Conservation (phyloP, 495 filamentous ascomycete genomes). For the Talaromyces wortmannii region DNA sequence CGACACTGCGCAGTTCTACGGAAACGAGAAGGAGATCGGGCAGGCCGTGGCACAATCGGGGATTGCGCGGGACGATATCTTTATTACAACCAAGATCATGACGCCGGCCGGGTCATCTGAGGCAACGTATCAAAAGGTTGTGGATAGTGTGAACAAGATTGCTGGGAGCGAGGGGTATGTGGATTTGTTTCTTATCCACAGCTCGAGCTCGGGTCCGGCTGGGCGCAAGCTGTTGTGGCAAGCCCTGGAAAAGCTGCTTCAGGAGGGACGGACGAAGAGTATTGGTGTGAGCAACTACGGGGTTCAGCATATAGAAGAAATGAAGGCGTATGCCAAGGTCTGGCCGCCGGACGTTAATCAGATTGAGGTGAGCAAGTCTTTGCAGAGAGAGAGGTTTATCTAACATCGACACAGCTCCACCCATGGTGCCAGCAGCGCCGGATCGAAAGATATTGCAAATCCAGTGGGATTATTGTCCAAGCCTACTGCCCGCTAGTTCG, state of each 20-base stretch:
- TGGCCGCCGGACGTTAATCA: constrained; percentile 67
- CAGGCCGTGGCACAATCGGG: constrained; percentile 48
- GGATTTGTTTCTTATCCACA: constrained; percentile 66
- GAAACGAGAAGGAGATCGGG: constrained; percentile 61
- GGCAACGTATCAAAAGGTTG: constrained; percentile 48
- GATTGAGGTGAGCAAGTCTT: constrained; percentile 45
- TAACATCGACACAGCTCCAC: constrained; percentile 41
- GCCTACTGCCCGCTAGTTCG: constrained; percentile 63
- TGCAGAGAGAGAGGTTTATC: neutral
- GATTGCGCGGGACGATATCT: constrained; percentile 51
- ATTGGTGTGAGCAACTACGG: constrained; percentile 72
- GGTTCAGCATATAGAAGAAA: constrained; percentile 51
- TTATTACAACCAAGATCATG: constrained; percentile 63
- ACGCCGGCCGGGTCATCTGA: constrained; percentile 47
- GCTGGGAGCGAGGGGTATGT: constrained; percentile 56
- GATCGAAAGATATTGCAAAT: constrained; percentile 53
- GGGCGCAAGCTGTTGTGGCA: constrained; percentile 57
- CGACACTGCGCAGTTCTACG: constrained; percentile 67
- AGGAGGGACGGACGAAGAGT: constrained; percentile 49
- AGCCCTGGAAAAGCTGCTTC: constrained; percentile 53
- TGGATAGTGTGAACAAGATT: constrained; percentile 57
- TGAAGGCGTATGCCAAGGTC: constrained; percentile 53
- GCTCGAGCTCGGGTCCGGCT: constrained; percentile 42
- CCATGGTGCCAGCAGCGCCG: constrained; percentile 61
- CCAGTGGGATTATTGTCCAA: constrained; percentile 54